phyloP scores from a whole-genome alignment of 345 rosid species.

The Sapria himalayana region DNA sequence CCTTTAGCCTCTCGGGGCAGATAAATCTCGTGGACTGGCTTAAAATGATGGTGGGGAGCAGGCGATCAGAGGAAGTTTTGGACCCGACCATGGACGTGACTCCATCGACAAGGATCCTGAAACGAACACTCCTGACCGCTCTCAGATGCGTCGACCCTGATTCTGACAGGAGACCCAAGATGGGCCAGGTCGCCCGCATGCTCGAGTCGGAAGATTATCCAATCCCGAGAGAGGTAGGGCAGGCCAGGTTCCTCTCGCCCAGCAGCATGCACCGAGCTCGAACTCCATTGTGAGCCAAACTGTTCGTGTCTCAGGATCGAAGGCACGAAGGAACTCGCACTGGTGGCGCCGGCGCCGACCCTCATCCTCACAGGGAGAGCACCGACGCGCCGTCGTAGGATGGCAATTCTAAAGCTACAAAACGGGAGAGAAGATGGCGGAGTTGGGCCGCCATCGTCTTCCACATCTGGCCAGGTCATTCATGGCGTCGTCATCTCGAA shows the following conservation, averaged over 20 bases:
- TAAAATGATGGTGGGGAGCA: constrained; percentile 92
- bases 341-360: constrained; percentile 42
- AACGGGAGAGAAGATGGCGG: too few species aligned
- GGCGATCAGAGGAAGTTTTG: constrained; percentile 81
- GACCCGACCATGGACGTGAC: constrained; percentile 71
- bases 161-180: constrained; percentile 78
- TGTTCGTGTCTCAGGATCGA: constrained; percentile 34
- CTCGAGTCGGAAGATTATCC: constrained; percentile 96
- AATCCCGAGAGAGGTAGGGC: constrained; percentile 95
- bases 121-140: constrained; percentile 83
- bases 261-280: neutral
- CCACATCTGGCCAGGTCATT: too few species aligned
- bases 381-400: too few species aligned
- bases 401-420: too few species aligned
- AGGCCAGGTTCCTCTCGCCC: constrained; percentile 4
- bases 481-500: too few species aligned
- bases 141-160: constrained; percentile 92
- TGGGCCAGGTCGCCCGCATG: constrained; percentile 99
- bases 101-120: constrained; percentile 78
- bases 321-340: constrained; percentile 48
- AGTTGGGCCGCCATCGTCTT: too few species aligned
- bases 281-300: neutral
- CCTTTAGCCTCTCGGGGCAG: constrained; percentile 23
- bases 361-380: constrained; percentile 44
- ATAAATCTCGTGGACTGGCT: constrained; percentile 96